Conservation (phyloP, 1,284 basidiomycete species). For the Rhodofomes roseus region DNA sequence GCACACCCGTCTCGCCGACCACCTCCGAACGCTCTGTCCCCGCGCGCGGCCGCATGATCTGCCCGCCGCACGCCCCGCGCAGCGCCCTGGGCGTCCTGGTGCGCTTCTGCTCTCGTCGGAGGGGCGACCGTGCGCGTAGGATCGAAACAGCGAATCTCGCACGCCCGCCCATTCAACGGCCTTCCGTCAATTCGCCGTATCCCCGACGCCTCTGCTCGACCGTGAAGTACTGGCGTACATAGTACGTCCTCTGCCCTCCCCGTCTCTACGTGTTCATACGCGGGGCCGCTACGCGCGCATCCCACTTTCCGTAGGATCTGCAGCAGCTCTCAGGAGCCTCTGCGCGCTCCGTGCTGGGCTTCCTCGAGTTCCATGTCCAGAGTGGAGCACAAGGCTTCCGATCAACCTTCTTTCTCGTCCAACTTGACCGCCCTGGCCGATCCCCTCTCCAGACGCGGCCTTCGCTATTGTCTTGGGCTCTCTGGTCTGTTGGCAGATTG, state of each 20-base stretch:
- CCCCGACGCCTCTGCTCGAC: background rate
- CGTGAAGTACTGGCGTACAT: too few species aligned
- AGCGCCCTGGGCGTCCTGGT: background rate
- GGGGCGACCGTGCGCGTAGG: background rate
- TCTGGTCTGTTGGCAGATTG: background rate
- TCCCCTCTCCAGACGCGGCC: background rate
- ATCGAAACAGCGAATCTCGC: constrained; percentile 3
- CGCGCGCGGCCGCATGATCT: constrained; percentile 3
- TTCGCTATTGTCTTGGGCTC: background rate
- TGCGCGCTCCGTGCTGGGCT: background rate
- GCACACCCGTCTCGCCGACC: constrained; percentile 2
- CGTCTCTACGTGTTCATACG: background rate
- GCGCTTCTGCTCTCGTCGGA: background rate
- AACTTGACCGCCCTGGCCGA: background rate
- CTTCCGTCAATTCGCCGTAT: background rate
- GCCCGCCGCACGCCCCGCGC: background rate
- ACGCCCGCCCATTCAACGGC: background rate
- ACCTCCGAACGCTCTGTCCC: constrained; percentile 4
- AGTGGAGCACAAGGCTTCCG: background rate
- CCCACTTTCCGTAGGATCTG: background rate
- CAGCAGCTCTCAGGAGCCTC: background rate
- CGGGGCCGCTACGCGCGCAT: background rate
- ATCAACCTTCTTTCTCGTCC: background rate
- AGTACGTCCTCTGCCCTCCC: background rate
- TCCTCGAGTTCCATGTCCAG: background rate